Evolutionary conservation across 345 rosid species (phyloP).

Genomic region (Aquilaria malaccensis): DNA sequence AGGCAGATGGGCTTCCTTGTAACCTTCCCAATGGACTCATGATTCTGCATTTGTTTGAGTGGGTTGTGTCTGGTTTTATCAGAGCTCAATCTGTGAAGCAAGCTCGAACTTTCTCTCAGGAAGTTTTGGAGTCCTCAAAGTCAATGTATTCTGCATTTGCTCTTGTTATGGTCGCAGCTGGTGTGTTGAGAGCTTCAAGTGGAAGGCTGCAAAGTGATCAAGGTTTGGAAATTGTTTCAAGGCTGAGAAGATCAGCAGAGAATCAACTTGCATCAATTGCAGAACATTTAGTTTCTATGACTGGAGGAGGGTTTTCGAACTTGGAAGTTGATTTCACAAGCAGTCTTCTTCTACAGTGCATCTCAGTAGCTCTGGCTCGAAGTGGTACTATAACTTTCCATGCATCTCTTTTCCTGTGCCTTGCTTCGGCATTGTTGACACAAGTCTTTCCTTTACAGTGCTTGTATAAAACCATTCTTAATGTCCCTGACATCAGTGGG

Average conservation of each 20-base stretch:
- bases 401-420: constrained; percentile 45
- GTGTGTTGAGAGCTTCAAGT: constrained; percentile 59
- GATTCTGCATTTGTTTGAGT: constrained; percentile 79
- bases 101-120: constrained; percentile 32
- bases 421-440: constrained; percentile 56
- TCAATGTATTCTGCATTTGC: constrained; percentile 38
- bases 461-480: constrained; percentile 38
- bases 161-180: constrained; percentile 66
- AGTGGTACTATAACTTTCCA: constrained; percentile 52
- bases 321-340: constrained; percentile 18
- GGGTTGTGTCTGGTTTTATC: constrained; percentile 64
- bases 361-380: constrained; percentile 73
- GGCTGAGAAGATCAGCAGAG: constrained; percentile 52
- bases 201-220: constrained; percentile 32
- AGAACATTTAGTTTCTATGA: constrained; percentile 32
- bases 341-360: constrained; percentile 47
- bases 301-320: constrained; percentile 18
- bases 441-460: constrained; percentile 64
- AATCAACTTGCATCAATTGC: constrained; percentile 39
- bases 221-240: constrained; percentile 33
- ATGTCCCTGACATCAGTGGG: constrained; percentile 18
- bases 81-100: constrained; percentile 34
- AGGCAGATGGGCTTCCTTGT: constrained; percentile 42
- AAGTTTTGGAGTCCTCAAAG: constrained; percentile 37
- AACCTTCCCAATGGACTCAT: constrained; percentile 55